Evolutionary conservation across 495 filamentous ascomycete genomes (phyloP).

Genomic region (Aspergillus sparsus): DNA sequence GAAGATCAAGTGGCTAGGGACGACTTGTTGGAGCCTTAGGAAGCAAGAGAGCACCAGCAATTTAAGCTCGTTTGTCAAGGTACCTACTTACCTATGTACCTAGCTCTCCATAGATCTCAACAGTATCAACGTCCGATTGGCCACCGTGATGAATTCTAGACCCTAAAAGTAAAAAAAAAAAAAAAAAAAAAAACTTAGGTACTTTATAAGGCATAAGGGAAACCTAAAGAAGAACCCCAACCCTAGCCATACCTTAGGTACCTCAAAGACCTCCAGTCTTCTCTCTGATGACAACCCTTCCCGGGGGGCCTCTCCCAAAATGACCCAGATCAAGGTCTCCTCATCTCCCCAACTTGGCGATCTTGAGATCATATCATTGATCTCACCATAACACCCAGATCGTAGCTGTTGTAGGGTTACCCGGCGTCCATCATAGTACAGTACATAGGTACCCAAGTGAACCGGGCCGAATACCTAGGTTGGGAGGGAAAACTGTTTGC

Average conservation of each 20-base stretch:
- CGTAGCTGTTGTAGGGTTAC: conserved; percentile 23
- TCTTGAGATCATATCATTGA: conserved; percentile 47
- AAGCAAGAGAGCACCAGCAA: too few relatives aligned
- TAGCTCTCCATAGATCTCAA: neutral
- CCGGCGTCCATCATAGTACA: conserved; percentile 10
- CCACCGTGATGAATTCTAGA: neutral
- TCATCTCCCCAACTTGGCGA: conserved; percentile 66
- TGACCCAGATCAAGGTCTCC: conserved; percentile 62
- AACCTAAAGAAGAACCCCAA: neutral
- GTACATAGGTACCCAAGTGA: conserved; percentile 14
- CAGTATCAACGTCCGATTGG: neutral
- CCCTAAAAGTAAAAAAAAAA: neutral
- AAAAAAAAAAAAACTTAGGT: neutral
- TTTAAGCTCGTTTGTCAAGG: too few relatives aligned
- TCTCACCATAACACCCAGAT: conserved; percentile 54
- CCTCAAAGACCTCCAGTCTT: conserved; percentile 69
- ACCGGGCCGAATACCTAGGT: conserved; percentile 43
- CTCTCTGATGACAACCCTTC: conserved; percentile 75
- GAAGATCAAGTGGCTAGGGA: too few relatives aligned
- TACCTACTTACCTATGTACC: too few relatives aligned
- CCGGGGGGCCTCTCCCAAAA: conserved; percentile 58
- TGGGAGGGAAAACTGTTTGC: conserved; percentile 65
- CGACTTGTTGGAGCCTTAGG: too few relatives aligned
- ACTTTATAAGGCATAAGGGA: neutral
- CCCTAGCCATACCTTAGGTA: conserved; percentile 18